phyloP scores from a whole-genome alignment of 441 rosid genomes.

The Arabidopsis hybrid region DNA sequence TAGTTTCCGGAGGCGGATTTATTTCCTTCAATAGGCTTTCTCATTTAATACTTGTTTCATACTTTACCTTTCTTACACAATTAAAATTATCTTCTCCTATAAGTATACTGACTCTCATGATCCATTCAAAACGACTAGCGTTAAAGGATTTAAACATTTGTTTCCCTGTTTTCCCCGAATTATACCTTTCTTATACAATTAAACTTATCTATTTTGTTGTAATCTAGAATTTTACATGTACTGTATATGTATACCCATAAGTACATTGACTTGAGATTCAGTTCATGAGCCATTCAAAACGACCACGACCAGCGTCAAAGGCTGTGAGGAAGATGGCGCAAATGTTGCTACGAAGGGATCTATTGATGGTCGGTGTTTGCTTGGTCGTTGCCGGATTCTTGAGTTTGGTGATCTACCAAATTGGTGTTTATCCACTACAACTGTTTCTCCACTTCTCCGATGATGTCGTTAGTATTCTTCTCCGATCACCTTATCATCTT shows the following conservation, averaged over 20 bases:
- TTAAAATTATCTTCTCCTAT: neutral
- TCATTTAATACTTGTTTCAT: neutral
- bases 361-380: neutral
- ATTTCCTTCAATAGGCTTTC: neutral
- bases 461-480: constrained; percentile 19
- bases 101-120: neutral
- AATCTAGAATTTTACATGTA: neutral
- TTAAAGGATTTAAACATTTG: neutral
- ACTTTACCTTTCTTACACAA: neutral
- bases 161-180: neutral
- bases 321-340: neutral
- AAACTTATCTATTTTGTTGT: neutral
- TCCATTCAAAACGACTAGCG: neutral
- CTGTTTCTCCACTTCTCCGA: neutral
- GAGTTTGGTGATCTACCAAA: constrained; percentile 7
- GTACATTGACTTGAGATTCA: neutral
- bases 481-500: no score
- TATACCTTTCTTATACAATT: neutral
- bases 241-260: neutral
- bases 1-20: no score
- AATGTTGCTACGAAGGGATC: neutral
- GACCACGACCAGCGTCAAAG: neutral
- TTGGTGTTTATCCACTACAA: constrained; percentile 1
- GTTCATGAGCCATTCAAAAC: neutral
- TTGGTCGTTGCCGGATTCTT: constrained; percentile 6